Conservation (phyloP, 1,284 basidiomycete species). For the Fomitopsis palustris region DNA sequence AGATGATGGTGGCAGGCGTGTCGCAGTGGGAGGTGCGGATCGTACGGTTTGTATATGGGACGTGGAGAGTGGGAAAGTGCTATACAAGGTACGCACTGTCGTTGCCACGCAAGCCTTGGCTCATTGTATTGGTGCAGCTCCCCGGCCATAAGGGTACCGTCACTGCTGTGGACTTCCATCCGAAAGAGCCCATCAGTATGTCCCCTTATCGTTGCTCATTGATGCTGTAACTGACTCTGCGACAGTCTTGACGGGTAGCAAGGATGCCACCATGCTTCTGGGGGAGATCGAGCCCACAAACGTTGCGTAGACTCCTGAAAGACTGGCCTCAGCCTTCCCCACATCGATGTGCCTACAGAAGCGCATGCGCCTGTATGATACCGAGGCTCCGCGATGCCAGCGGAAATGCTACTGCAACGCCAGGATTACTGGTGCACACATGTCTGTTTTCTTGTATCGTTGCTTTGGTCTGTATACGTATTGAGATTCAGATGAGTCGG, state of each 20-base stretch:
- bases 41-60: constrained; percentile 92
- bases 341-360: no score
- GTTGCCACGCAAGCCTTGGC: background rate
- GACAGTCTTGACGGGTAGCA: constrained; percentile 80
- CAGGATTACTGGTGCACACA: no score
- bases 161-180: constrained; percentile 86
- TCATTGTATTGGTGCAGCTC: constrained; percentile 43
- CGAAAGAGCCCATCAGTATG: constrained; percentile 88
- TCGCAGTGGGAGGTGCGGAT: constrained; percentile 79
- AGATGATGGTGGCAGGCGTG: constrained; percentile 68
- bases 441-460: no score
- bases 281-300: constrained; percentile 75
- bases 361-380: background rate
- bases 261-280: constrained; percentile 85
- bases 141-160: constrained; percentile 95
- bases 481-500: background rate
- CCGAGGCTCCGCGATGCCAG: no score
- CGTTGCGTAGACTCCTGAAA: constrained; percentile 14
- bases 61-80: constrained; percentile 77
- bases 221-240: constrained; percentile 5
- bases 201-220: constrained; percentile 11
- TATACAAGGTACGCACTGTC: constrained; percentile 71
- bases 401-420: no score
- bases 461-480: no score
- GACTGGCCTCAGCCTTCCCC: background rate